These are phyloP conservation scores for Ephemerocybe angulata DNA, from an alignment of 768 basidiomycete species.

Conservation along the genomic window DNA sequence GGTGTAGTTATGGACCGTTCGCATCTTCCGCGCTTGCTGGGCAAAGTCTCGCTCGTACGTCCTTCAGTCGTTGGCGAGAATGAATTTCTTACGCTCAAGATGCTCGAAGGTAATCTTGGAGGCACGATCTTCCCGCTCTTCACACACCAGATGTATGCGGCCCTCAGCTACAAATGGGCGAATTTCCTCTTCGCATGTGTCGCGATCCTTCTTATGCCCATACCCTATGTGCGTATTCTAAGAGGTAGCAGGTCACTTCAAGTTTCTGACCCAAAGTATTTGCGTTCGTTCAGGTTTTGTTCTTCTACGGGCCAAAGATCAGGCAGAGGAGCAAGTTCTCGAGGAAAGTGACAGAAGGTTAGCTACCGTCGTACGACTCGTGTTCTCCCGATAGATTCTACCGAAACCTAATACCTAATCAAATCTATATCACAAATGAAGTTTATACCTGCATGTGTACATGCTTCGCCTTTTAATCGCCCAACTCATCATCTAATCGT, in stretches of 20 bases:
- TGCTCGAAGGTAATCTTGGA: conserved; percentile 41
- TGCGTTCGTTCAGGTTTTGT: conserved; percentile 30
- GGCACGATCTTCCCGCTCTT: conserved; percentile 61
- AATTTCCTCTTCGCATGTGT: conserved; percentile 54
- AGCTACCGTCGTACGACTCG: too few relatives aligned
- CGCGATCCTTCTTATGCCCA: conserved; percentile 51
- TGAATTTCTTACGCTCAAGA: too few relatives aligned
- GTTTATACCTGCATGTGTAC: too few relatives aligned
- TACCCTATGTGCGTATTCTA: conserved; percentile 49
- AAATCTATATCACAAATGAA: too few relatives aligned
- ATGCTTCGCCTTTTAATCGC: too few relatives aligned
- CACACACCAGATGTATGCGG: conserved; percentile 53
- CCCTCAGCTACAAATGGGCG: conserved; percentile 57
- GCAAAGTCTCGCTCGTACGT: conserved; percentile 56
- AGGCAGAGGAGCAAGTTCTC: conserved; percentile 40
- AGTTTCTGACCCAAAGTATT: neutral
- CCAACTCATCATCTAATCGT: too few relatives aligned
- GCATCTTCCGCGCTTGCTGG: conserved; percentile 69
- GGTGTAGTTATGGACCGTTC: conserved; percentile 48
- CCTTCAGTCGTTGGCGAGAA: neutral
- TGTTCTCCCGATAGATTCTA: too few relatives aligned
- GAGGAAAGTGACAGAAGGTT: conserved; percentile 29
- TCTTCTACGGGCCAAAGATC: conserved; percentile 41
- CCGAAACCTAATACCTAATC: too few relatives aligned
- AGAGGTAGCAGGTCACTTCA: neutral